These are phyloP conservation scores for Petunia hybrid DNA, from an alignment of 305 asterid genomes.

Conservation along the genomic window DNA sequence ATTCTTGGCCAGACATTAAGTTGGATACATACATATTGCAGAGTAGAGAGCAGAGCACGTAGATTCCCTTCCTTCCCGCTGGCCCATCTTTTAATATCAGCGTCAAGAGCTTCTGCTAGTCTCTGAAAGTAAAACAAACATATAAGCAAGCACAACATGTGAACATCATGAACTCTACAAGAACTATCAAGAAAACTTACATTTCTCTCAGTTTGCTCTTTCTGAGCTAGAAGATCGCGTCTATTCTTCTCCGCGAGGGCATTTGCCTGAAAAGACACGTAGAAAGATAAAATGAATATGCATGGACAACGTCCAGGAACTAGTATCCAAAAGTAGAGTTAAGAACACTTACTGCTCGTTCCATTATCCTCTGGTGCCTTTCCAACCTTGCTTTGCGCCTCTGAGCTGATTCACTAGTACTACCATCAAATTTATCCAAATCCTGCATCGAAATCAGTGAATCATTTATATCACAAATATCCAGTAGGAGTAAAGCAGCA, in stretches of 20 bases:
- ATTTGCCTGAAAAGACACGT: constrained; percentile 70
- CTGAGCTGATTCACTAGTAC: constrained; percentile 73
- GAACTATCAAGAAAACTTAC: constrained; percentile 49
- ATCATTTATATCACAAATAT: constrained; percentile 35
- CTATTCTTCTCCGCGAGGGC: constrained; percentile 96
- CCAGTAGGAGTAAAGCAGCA: constrained; percentile 28
- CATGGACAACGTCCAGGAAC: constrained; percentile 30
- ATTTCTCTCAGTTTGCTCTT: constrained; percentile 96
- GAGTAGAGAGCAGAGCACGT: constrained; percentile 95
- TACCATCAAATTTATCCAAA: constrained; percentile 64
- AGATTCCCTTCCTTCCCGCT: constrained; percentile 93
- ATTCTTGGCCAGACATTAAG: constrained; percentile 17
- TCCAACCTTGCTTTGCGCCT: constrained; percentile 92
- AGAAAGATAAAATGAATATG: constrained; percentile 28
- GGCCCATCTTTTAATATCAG: constrained; percentile 94
- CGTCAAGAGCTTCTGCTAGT: constrained; percentile 85
- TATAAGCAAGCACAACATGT: constrained; percentile 16
- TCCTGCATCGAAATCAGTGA: constrained; percentile 59
- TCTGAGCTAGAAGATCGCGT: constrained; percentile 91
- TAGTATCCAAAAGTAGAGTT: constrained; percentile 31
- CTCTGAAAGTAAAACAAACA: constrained; percentile 61
- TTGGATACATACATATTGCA: constrained; percentile 77
- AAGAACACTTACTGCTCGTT: constrained; percentile 76
- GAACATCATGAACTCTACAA: constrained; percentile 14
- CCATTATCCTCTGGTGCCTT: constrained; percentile 97